Conservation (phyloP, 2,329 filamentous ascomycete species). For the Botryosphaeria dothidea region DNA sequence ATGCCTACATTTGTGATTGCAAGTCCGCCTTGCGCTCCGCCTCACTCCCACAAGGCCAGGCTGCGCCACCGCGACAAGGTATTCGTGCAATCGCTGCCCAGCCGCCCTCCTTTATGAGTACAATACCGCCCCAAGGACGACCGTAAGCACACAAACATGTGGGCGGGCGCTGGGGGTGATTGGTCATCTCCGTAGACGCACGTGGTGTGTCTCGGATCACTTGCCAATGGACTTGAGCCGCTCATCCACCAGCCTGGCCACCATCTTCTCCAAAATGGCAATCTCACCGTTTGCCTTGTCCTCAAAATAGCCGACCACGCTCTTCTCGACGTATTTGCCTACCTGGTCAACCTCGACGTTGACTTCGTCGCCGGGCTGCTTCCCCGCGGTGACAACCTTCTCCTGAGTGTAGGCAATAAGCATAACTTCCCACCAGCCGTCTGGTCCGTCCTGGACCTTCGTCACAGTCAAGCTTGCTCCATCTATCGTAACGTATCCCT, state of each 20-base stretch:
- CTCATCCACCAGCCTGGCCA: conserved; percentile 71
- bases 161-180: neutral
- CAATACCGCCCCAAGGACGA: neutral
- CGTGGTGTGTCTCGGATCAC: conserved; percentile 22
- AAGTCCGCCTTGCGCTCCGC: conserved; percentile 15
- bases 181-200: neutral
- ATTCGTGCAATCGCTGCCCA: conserved; percentile 7
- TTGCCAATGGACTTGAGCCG: conserved; percentile 52
- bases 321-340: conserved; percentile 87
- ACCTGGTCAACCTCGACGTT: conserved; percentile 94
- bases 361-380: conserved; percentile 76
- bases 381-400: conserved; percentile 78
- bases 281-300: conserved; percentile 52
- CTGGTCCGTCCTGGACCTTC: conserved; percentile 73
- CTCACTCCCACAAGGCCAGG: conserved; percentile 17
- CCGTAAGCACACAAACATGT: conserved; percentile 1
- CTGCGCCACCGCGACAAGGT: conserved; percentile 14
- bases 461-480: conserved; percentile 94
- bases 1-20: conserved; percentile 1
- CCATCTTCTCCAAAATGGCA: conserved; percentile 54
- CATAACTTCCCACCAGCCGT: conserved; percentile 95
- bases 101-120: conserved; percentile 8
- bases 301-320: conserved; percentile 75
- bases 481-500: conserved; percentile 93
- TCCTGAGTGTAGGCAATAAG: conserved; percentile 95